A percentile compares a stretch with the other conserved stretches of the same genome.
Conservation (phyloP, 352 stramenopile genomes). For the Pilasporangium apinafurcum region DNA sequence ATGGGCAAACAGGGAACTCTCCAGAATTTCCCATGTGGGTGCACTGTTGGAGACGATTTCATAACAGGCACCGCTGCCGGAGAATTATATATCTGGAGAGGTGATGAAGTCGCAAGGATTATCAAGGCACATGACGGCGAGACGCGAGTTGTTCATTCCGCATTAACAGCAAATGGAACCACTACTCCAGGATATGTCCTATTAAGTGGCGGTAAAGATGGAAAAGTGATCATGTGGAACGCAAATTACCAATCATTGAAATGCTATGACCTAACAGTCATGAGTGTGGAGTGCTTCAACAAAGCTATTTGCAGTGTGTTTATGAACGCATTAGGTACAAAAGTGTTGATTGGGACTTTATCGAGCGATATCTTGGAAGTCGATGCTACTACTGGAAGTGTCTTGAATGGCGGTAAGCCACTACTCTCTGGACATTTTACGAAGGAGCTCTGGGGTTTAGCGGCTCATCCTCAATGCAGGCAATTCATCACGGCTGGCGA, state of each 20-base stretch:
- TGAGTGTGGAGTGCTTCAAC: constrained; percentile 27
- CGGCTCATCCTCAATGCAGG: constrained; percentile 52
- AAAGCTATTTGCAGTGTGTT: constrained; percentile 36
- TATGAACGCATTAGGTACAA: constrained; percentile 33
- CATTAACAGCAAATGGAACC: constrained; percentile 2
- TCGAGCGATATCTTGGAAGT: constrained; percentile 87
- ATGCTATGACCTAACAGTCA: constrained; percentile 41
- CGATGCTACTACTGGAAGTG: constrained; percentile 24
- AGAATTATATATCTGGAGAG: constrained; percentile 57
- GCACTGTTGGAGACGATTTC: constrained; percentile 36
- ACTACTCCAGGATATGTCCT: constrained; percentile 11
- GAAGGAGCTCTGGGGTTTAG: constrained; percentile 77
- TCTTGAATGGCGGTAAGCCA: constrained; percentile 26
- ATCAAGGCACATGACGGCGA: constrained; percentile 69
- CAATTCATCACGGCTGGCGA: constrained; percentile 74
- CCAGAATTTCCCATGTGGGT: constrained; percentile 41
- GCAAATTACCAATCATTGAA: constrained; percentile 61
- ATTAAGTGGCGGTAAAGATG: constrained; percentile 67
- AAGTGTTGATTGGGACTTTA: constrained; percentile 74
- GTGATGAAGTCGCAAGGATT: constrained; percentile 30
- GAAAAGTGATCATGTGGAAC: constrained; percentile 65
- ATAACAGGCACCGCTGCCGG: constrained; percentile 44
- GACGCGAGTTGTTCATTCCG: constrained; percentile 23
- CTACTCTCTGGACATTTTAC: constrained; percentile 63
- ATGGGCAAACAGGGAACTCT: constrained; percentile 56